These are phyloP conservation scores for Sporopachydermia cereana DNA, from an alignment of 1,139 yeast species.

Conservation along the genomic window DNA sequence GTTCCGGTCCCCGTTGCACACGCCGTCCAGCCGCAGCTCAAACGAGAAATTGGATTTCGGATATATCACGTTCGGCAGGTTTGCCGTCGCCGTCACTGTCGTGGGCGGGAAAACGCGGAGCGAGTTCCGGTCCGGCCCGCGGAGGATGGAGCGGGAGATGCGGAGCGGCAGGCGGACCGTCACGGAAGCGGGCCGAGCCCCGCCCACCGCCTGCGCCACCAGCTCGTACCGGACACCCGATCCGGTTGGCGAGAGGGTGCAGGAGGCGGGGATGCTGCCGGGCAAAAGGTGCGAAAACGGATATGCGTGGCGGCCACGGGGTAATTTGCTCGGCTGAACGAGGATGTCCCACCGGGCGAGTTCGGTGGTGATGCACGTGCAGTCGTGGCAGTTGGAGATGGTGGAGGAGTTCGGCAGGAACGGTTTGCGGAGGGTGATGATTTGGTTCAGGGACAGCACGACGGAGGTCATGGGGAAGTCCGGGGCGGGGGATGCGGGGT, in stretches of 20 bases:
- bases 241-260: constrained; percentile 45
- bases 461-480: constrained; percentile 40
- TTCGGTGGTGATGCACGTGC: constrained; percentile 42
- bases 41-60: constrained; percentile 81
- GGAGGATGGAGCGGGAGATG: constrained; percentile 61
- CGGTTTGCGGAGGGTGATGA: constrained; percentile 52
- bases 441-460: constrained; percentile 56
- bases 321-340: constrained; percentile 39
- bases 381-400: constrained; percentile 42
- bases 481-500: constrained; percentile 13
- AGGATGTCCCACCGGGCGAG: constrained; percentile 88
- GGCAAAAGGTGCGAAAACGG: constrained; percentile 92
- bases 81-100: constrained; percentile 74
- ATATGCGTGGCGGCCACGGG: constrained; percentile 66
- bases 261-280: constrained; percentile 80
- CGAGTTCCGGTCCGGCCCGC: constrained; percentile 81
- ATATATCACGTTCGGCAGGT: constrained; percentile 76
- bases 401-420: constrained; percentile 43
- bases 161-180: constrained; percentile 42
- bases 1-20: constrained; percentile 39
- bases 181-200: constrained; percentile 16
- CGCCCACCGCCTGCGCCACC: constrained; percentile 47
- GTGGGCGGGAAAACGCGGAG: constrained; percentile 93
- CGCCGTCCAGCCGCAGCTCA: constrained; percentile 72
- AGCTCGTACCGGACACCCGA: constrained; percentile 60